Evolutionary conservation across 2,329 filamentous ascomycete genomes (phyloP), one percentile per base, ranked within the genome.

Genomic region (Exophiala viscosa): DNA sequence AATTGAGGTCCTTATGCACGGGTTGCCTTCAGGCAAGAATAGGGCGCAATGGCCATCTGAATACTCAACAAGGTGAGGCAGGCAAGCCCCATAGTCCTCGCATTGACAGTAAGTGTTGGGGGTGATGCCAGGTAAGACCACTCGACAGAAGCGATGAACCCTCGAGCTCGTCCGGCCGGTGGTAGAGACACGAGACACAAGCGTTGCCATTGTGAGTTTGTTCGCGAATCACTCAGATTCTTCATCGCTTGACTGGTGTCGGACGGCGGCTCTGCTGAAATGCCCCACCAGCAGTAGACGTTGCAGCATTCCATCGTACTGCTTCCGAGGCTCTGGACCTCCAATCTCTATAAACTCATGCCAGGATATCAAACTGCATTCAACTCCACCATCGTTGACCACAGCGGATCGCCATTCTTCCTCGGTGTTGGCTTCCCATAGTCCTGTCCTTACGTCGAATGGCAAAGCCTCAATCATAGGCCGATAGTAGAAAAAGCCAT

Each of bases 341-440:
- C 52, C 49, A 33, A 28, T 40, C 34, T 53, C 48, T 15, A 58
- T 61, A 38, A 60, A 57, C 20, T 61, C 59, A 15, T 48, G 46
- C 52, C 58, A 61, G 23, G 59, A 60, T 10, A 58, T 54, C 28
- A 61, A 48, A 38, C 48, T 54, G 36, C 52, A 54, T 35, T 61
- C 52, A 17, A 20, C 38, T 5, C 50, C 45, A 15, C 52, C 57
- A 31, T 57, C 45, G 2, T 13, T 18, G 13, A 52, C 41, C 6
- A 60, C 33, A 14, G 50, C 52, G 13, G 47, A 42, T 14, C 42
- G 36, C 57, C 59, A 60, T 14, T 58, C 59, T 35, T 45, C 51
- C 46, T 54, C 50, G 2, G 49, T 58, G n/a, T 45, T 43, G 6
- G 57, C 57, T 41, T 61, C 57, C 57, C 59, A 60, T 13, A 60